Conservation (phyloP, 495 filamentous ascomycete genomes). For the Bryoglossum gracile region DNA sequence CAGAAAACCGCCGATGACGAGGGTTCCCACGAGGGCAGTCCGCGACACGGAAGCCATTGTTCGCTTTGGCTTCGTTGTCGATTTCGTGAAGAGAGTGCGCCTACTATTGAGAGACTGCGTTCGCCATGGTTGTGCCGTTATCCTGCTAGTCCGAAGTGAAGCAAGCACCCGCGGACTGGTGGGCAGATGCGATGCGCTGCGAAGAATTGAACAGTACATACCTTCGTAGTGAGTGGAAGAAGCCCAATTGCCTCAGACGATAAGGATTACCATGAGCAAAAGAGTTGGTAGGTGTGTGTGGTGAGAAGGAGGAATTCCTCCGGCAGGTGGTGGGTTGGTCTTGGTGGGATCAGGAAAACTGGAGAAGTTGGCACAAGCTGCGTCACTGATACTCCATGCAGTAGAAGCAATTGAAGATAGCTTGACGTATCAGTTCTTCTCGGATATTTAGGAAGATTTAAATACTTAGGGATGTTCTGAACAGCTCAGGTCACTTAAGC, state of each 20-base stretch:
- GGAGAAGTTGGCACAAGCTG: no score
- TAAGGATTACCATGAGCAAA: background rate
- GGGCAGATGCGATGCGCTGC: slow-evolving; percentile 1
- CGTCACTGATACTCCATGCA: no score
- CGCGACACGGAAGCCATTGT: slow-evolving; percentile 12
- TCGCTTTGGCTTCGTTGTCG: slow-evolving; percentile 1
- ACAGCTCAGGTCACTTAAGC: no score
- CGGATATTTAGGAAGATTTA: no score
- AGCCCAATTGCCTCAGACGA: background rate
- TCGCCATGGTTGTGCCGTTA: background rate
- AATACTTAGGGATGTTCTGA: no score
- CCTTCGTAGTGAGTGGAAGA: slow-evolving; percentile 7
- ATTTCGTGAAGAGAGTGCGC: slow-evolving; percentile 7
- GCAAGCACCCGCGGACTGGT: background rate
- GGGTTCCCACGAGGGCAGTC: slow-evolving; percentile 8
- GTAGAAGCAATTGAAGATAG: no score
- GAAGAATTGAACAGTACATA: slow-evolving; percentile 15
- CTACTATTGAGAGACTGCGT: background rate
- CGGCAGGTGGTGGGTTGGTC: background rate
- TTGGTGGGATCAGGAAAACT: no score
- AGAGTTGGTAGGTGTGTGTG: no score
- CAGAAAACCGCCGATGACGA: slow-evolving; percentile 5
- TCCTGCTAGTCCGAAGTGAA: background rate
- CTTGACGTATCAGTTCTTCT: no score
- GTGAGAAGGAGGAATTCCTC: slow-evolving; percentile 9